Evolutionary conservation across 2,329 filamentous ascomycete genomes (phyloP), one percentile per base, ranked within the genome.

Genomic region (Penicillium sp.): DNA sequence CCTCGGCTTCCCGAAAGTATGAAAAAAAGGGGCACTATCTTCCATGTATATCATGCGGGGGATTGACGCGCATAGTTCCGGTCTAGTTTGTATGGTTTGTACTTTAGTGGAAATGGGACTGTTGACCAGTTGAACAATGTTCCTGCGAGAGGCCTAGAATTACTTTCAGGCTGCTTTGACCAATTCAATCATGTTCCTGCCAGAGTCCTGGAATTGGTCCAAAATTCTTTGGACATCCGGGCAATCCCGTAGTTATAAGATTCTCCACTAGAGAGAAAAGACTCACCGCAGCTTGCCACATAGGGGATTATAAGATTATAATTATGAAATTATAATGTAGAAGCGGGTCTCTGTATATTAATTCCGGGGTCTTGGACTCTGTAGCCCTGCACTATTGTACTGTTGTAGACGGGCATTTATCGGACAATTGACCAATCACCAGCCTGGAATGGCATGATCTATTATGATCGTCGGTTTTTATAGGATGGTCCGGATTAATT

Each of bases 401-500:
- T 31, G 31, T 19, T 23, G 33, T 12, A 17, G 8, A 63, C 70
- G 70, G 70, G 45, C 61, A 69, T 65, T 72, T 71, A 56, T 70
- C 70, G 70, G 69, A 48, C 46, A 2, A 58, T 7, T 29, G 29
- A 21, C 69, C 68, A 72, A 71, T 71, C 62, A 66, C 5, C 31
- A 41, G 6, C 1, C 13, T 33, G 1, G 9, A 41, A 50, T 59
- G 58, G 49, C 40, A 50, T 59, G 62, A 66, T 63, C 56, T 57
- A 58, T 50, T 42, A 49, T 60, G 65, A 67, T 66, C 60, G 51
- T 47, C 59, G 7, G 33, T 46, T 6, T 13, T 19, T 12, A 9
- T 12, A 19, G 9, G 17, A 55, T 31, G 37, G 13, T 33, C 19
- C 40, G 19, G 54, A 50, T 27, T 31, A n/a, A 45, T 27, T 45